phyloP scores from a whole-genome alignment of 805 yeast genomes.

The Starmerella bacillaris region DNA sequence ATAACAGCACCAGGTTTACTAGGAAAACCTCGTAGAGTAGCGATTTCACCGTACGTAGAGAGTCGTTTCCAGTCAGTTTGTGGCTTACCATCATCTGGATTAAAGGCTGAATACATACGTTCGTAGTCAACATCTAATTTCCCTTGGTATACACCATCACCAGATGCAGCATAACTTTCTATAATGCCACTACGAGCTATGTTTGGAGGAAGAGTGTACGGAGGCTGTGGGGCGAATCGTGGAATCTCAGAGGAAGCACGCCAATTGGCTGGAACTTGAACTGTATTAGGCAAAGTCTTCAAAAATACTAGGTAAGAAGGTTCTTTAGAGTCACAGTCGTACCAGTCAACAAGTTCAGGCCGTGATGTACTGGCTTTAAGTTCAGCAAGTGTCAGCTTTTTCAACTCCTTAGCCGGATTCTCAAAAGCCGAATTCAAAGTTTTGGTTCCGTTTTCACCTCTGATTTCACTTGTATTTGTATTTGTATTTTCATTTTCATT shows the following conservation, averaged over 20 bases:
- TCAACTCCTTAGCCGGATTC: conserved; percentile 49
- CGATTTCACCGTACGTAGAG: neutral
- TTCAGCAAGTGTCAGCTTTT: too few species aligned
- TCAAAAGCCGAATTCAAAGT: conserved; percentile 22
- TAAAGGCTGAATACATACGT: conserved; percentile 69
- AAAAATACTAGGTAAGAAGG: conserved; percentile 49
- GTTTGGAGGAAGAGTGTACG: conserved; percentile 43
- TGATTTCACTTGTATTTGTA: too few species aligned
- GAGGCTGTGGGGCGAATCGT: conserved; percentile 29
- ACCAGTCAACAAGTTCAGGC: conserved; percentile 75
- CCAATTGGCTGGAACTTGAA: conserved; percentile 81
- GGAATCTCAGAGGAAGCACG: conserved; percentile 50
- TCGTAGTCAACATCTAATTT: conserved; percentile 76
- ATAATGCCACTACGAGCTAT: conserved; percentile 70
- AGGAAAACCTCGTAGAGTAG: neutral
- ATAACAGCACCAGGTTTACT: neutral
- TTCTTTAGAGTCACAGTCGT: conserved; percentile 67
- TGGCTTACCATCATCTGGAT: conserved; percentile 28
- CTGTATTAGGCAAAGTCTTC: conserved; percentile 45
- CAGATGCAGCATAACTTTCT: conserved; percentile 31
- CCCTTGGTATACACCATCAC: conserved; percentile 34
- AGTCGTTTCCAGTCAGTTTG: too few species aligned
- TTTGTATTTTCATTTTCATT: neutral
- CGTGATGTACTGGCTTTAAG: conserved; percentile 40
- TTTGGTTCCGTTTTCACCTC: too few species aligned